A percentile compares a stretch with the other conserved stretches of the same genome.
These are phyloP conservation scores for Ceratorhiza oryzae-sativae DNA, from an alignment of 1,284 basidiomycete species.

Conservation along the genomic window DNA sequence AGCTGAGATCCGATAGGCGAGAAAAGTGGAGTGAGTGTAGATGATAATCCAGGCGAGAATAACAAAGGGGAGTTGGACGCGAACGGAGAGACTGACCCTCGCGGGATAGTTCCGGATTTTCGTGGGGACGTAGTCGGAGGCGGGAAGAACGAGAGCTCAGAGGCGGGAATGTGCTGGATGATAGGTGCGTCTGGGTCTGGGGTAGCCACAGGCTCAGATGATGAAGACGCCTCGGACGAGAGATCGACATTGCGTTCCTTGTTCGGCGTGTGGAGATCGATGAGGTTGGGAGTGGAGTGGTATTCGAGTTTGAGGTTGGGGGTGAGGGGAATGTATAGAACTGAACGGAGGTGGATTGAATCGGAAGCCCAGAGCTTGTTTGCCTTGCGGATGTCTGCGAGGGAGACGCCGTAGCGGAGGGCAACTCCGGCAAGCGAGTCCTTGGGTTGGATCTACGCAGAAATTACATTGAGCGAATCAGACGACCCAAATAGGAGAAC, in stretches of 20 bases:
- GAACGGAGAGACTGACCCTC: slow-evolving; percentile 19
- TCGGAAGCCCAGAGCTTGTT: slow-evolving; percentile 94
- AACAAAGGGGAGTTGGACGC: slow-evolving; percentile 4
- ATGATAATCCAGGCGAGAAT: slow-evolving; percentile 18
- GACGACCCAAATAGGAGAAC: neutral
- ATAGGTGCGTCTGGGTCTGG: slow-evolving; percentile 46
- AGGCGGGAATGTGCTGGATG: slow-evolving; percentile 60
- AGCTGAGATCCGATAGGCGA: slow-evolving; percentile 7
- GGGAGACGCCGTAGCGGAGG: slow-evolving; percentile 82
- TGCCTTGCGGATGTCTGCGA: slow-evolving; percentile 77
- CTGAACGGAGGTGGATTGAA: slow-evolving; percentile 82
- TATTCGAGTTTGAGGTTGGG: slow-evolving; percentile 43
- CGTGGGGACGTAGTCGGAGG: slow-evolving; percentile 50
- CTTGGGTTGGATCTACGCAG: slow-evolving; percentile 63
- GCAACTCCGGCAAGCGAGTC: slow-evolving; percentile 88
- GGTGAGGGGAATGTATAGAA: slow-evolving; percentile 77
- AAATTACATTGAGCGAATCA: neutral
- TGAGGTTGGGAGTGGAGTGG: slow-evolving; percentile 4
- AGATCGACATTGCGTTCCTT: slow-evolving; percentile 21
- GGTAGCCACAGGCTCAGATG: slow-evolving; percentile 20
- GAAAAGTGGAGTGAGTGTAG: slow-evolving; percentile 24
- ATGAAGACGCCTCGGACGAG: slow-evolving; percentile 17
- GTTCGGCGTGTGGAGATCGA: slow-evolving; percentile 12
- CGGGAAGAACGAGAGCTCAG: slow-evolving; percentile 68
- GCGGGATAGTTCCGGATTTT: neutral